phyloP scores from a whole-genome alignment of 345 rosid genomes.

The Heritiera fomes region DNA sequence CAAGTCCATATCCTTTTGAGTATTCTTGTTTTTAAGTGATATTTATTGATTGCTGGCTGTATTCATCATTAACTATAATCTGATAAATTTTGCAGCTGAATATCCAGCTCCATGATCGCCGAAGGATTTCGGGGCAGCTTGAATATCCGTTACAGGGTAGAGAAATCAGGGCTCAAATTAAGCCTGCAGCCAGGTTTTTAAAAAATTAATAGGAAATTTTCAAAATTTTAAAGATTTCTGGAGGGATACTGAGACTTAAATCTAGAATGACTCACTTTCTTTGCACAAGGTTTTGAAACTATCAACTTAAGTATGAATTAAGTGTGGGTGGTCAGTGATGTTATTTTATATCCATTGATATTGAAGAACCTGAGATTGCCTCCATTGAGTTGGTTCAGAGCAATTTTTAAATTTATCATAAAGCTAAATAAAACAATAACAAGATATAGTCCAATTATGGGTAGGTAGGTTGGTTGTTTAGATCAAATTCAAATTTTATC shows the following conservation, averaged over 20 bases:
- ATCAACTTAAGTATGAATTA: neutral
- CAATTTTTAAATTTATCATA: neutral
- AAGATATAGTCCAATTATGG: neutral
- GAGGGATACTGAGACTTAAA: neutral
- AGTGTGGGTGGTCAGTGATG: neutral
- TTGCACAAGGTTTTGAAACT: conserved; percentile 11
- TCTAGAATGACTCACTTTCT: conserved; percentile 1
- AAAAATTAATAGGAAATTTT: neutral
- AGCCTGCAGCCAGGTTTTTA: conserved; percentile 39
- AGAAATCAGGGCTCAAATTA: conserved; percentile 33
- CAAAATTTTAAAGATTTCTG: neutral
- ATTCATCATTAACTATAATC: conserved; percentile 1
- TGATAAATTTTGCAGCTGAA: conserved; percentile 57
- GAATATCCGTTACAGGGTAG: conserved; percentile 33
- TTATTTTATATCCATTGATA: conserved; percentile 1
- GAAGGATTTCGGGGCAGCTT: conserved; percentile 68
- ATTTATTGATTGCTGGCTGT: neutral
- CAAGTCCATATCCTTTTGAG: conserved; percentile 10
- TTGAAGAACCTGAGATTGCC: neutral
- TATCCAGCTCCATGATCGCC: conserved; percentile 58
- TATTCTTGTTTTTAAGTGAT: neutral
- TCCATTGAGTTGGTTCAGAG: neutral
- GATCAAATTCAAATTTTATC: neutral
- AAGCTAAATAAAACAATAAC: neutral
- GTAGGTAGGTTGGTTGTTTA: neutral